Base-by-base conservation (phyloP, 768 basidiomycete genomes). In the Tulasnella sp. region DNA sequence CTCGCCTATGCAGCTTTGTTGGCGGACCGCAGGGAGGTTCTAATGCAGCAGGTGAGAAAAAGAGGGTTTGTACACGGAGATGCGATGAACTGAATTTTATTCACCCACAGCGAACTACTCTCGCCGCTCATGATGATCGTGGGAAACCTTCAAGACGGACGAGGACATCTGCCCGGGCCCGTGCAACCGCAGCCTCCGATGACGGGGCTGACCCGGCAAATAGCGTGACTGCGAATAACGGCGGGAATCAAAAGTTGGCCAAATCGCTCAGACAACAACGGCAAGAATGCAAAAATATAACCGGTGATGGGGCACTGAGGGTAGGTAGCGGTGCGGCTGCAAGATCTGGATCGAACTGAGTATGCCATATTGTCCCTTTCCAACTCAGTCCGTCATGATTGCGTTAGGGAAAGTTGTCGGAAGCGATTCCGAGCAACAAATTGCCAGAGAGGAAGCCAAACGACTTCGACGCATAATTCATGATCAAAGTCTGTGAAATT, bases 1-100 rank as follows among this genome's bases (percentile, higher is more conserved):
- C 83, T 83, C 83, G 92, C 92, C 0, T 97, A 96, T 85, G 87
- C 91, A 0, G 89, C 92, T 16, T 89, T 96, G 2, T 85, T 97
- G 18, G 92, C 94, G 0, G 96, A 98, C 84, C 90, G 94, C 16
- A 88, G 92, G 28, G 94, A 96, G 84, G 90, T 91, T 1, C 87
- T 97, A 74, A 87, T 90, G 31, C 92, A 93, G 73, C 93, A 78
- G 44, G 76, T 76, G 28, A 50, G 74, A 22, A 42, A 0, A 11
- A 40, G 18, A 7, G 74, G 74, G 24, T 75, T 34, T 75, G 11
- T 20, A 24, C 14, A 7, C 5, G 4, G 28, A 24, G 24, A 58
- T 50, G 28, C 46, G 7, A 20, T 3, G 34, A 76, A n/a, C 22
- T 18, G 18, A 46, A 1, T n/a, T 34, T 8, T 31, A 34, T 37